Evolutionary conservation across 495 filamentous ascomycete genomes (phyloP), one percentile per base, ranked within the genome.

Genomic region (Penicillium parvum): DNA sequence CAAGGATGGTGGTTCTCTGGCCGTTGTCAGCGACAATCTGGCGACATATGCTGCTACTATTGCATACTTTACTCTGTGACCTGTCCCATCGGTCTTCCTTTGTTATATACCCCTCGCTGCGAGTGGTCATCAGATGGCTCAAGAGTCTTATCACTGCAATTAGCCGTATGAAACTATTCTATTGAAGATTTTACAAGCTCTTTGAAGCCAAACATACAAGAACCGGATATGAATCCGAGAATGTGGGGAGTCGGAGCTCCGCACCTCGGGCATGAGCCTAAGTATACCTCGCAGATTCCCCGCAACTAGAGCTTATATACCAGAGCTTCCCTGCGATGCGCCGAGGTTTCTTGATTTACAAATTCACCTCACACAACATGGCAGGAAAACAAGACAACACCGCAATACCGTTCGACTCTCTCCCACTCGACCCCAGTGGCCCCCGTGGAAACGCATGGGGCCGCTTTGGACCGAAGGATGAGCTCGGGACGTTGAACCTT

Each of bases 371-470:
- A 26, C 3, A 25, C 20, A 34, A 0, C 16, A 57, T 60, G 54
- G 10, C 50, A 12, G 34, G 1, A 20, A 23, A 19, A 15, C 3
- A 16, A n/a, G 30, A 49, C 5, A 15, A 38, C 1, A 12, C 30
- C 12, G 22, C 17, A 3, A 49, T 58, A 46, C 19, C 52, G 0
- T 78, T 78, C 52, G 55, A 64, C 19, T 46, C 64, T 8, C 66
- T 78, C 4, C 74, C 75, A 1, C 65, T 79, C n/a, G 58, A 70
- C 43, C 60, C 63, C 10, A 49, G 29, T 10, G 74, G 69, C 25
- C 75, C 75, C 1, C 61, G 47, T 17, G 71, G 72, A n/a, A 73
- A 73, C 40, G 71, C 74, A 7, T 79, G 75, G 76, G 73, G 73
- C 26, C 58, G 71, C 10, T 78, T 66, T 43, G 75, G 75, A 18